A percentile compares a stretch with the other conserved stretches of the same genome.
These are phyloP conservation scores for Batrachochytrium dendrobatidis DNA, from an alignment of 371 early-diverging fungal species.

Conservation along the genomic window DNA sequence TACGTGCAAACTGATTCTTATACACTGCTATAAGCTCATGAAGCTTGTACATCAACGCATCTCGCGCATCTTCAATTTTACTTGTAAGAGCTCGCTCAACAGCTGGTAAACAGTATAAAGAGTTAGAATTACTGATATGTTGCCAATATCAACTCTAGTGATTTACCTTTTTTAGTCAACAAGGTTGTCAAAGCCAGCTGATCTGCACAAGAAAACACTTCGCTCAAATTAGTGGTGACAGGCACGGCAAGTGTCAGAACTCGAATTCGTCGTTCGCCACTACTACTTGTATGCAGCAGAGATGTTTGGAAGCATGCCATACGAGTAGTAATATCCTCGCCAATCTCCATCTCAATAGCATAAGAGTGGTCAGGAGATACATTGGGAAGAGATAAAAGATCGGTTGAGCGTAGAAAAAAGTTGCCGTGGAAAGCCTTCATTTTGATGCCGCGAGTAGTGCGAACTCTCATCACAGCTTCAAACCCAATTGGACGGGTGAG, in stretches of 20 bases:
- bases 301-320: slow-evolving; percentile 96
- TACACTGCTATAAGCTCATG: slow-evolving; percentile 80
- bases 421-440: slow-evolving; percentile 92
- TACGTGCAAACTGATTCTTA: slow-evolving; percentile 70
- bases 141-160: background rate
- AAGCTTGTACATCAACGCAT: slow-evolving; percentile 81
- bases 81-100: slow-evolving; percentile 77
- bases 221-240: slow-evolving; percentile 69
- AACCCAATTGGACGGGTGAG: slow-evolving; percentile 79
- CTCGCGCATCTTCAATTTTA: slow-evolving; percentile 91
- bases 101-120: slow-evolving; percentile 18
- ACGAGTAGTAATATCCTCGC: slow-evolving; percentile 70
- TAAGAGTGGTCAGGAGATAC: slow-evolving; percentile 93
- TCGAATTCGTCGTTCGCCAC: slow-evolving; percentile 87
- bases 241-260: slow-evolving; percentile 91
- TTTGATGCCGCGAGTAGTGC: slow-evolving; percentile 82
- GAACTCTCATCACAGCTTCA: slow-evolving; percentile 93
- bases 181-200: slow-evolving; percentile 75
- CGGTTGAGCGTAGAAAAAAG: slow-evolving; percentile 93
- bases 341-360: slow-evolving; percentile 81
- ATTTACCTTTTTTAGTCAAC: slow-evolving; percentile 70
- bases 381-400: slow-evolving; percentile 87
- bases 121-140: background rate
- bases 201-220: slow-evolving; percentile 77
- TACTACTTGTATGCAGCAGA: slow-evolving; percentile 74